A percentile compares a stretch with the other conserved stretches of the same genome.
Conservation (phyloP, 768 basidiomycete species). For the Boletus huronensis region DNA sequence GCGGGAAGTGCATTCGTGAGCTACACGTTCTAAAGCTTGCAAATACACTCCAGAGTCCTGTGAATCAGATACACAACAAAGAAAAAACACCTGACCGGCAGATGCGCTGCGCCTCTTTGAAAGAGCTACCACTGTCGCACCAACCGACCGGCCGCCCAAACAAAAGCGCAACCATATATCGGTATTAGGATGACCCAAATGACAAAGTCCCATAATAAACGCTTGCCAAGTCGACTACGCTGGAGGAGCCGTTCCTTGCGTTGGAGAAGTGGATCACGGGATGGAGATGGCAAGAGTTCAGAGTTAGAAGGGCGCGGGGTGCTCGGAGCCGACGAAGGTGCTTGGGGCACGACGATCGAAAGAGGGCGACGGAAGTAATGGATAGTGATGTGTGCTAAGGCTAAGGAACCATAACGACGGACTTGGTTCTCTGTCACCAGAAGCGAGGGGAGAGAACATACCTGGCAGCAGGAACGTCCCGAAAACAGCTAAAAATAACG, state of each 20-base stretch:
- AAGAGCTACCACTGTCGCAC: slow-evolving; percentile 48
- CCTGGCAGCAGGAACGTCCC: slow-evolving; percentile 65
- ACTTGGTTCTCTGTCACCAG: neutral
- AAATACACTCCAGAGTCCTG: slow-evolving; percentile 7
- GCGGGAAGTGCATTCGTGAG: neutral
- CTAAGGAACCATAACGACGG: slow-evolving; percentile 29
- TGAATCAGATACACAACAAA: neutral
- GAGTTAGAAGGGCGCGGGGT: slow-evolving; percentile 19
- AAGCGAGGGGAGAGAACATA: slow-evolving; percentile 21
- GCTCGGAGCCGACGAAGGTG: slow-evolving; percentile 23
- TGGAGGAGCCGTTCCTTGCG: slow-evolving; percentile 86
- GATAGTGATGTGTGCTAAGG: slow-evolving; percentile 72
- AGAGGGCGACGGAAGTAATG: slow-evolving; percentile 85
- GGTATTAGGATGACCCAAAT: slow-evolving; percentile 73
- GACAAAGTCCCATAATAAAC: slow-evolving; percentile 81
- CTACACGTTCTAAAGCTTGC: neutral
- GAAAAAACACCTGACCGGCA: slow-evolving; percentile 7
- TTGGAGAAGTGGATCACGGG: slow-evolving; percentile 69
- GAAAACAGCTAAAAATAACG: slow-evolving; percentile 48
- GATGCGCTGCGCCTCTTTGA: neutral
- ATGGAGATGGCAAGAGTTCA: slow-evolving; percentile 26
- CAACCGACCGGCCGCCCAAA: slow-evolving; percentile 57
- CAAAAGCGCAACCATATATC: slow-evolving; percentile 50
- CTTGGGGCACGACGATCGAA: slow-evolving; percentile 73
- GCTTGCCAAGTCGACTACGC: slow-evolving; percentile 61